Evolutionary conservation across 352 stramenopile species (phyloP).

Genomic region (Phytophthora tubulina): DNA sequence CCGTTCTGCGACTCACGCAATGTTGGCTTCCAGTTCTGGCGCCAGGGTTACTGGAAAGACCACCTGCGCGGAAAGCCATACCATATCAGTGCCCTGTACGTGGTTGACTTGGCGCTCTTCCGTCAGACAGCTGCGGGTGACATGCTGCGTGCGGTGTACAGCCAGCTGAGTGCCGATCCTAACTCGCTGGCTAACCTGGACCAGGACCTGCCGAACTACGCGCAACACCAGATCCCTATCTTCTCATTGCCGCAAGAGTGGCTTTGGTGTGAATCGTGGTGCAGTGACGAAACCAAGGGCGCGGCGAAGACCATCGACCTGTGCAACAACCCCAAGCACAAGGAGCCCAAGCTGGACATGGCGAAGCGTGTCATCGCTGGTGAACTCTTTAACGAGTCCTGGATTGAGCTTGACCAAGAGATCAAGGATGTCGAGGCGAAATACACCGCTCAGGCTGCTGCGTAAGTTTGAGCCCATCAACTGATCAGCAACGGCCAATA

Average conservation of each 20-base stretch:
- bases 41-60: conserved; percentile 98
- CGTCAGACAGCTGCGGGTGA: conserved; percentile 95
- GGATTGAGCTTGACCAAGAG: conserved; percentile 98
- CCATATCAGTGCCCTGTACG: conserved; percentile 99
- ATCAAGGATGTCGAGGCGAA: conserved; percentile 85
- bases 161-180: conserved; percentile 97
- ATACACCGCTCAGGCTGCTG: conserved; percentile 21
- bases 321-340: conserved; percentile 99
- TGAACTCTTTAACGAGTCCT: conserved; percentile 97
- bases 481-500: conserved; percentile 26
- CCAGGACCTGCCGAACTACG: conserved; percentile 99
- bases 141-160: conserved; percentile 96
- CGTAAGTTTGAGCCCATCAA: conserved; percentile 17
- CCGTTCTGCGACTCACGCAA: conserved; percentile 98
- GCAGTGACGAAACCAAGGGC: conserved; percentile 97
- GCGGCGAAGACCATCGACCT: conserved; percentile 99
- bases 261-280: conserved; percentile 99
- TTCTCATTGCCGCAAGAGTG: conserved; percentile 98
- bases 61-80: conserved; percentile 98
- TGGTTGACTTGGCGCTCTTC: conserved; percentile 98
- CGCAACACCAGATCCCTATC: conserved; percentile 95
- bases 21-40: conserved; percentile 99
- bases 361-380: conserved; percentile 98
- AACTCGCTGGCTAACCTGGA: conserved; percentile 99
- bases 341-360: conserved; percentile 99